Evolutionary conservation across 495 filamentous ascomycete genomes (phyloP).

Genomic region (Annulohypoxylon moriforme): DNA sequence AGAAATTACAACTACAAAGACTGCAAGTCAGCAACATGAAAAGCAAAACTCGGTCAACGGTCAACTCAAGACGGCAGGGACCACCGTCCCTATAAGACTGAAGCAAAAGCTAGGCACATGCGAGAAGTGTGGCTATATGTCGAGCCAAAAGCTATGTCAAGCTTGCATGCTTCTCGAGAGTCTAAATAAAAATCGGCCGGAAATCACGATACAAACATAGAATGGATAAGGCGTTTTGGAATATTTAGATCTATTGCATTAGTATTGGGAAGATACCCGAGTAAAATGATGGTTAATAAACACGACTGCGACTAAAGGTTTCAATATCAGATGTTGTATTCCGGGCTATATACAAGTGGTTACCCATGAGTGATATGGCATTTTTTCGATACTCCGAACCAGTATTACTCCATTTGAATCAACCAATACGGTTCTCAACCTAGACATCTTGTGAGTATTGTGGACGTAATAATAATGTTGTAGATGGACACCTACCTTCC

Average conservation of each 20-base stretch:
- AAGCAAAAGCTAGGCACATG: slow-evolving; percentile 86
- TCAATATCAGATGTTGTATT: slow-evolving; percentile 36
- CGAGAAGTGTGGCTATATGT: slow-evolving; percentile 91
- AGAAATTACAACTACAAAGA: slow-evolving; percentile 68
- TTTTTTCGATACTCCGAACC: slow-evolving; percentile 9
- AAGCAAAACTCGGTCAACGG: slow-evolving; percentile 25
- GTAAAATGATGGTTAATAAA: slow-evolving; percentile 12
- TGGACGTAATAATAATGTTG: not conserved
- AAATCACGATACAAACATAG: slow-evolving; percentile 69
- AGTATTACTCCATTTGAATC: slow-evolving; percentile 45
- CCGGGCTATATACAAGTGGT: slow-evolving; percentile 36
- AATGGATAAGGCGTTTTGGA: slow-evolving; percentile 26
- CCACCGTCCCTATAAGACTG: slow-evolving; percentile 35
- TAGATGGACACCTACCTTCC: slow-evolving; percentile 68
- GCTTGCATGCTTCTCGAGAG: slow-evolving; percentile 91
- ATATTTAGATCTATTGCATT: slow-evolving; percentile 23
- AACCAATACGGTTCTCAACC: slow-evolving; percentile 62
- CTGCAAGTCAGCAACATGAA: slow-evolving; percentile 36
- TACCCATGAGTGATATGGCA: slow-evolving; percentile 4
- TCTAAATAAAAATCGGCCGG: slow-evolving; percentile 89
- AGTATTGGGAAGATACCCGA: slow-evolving; percentile 42
- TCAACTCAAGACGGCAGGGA: slow-evolving; percentile 42
- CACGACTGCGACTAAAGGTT: slow-evolving; percentile 10
- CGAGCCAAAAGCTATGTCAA: slow-evolving; percentile 94
- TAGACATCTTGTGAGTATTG: slow-evolving; percentile 42